Evolutionary conservation across 768 basidiomycete genomes (phyloP), one percentile per base, ranked within the genome.

Genomic region (Mycena epipterygia): DNA sequence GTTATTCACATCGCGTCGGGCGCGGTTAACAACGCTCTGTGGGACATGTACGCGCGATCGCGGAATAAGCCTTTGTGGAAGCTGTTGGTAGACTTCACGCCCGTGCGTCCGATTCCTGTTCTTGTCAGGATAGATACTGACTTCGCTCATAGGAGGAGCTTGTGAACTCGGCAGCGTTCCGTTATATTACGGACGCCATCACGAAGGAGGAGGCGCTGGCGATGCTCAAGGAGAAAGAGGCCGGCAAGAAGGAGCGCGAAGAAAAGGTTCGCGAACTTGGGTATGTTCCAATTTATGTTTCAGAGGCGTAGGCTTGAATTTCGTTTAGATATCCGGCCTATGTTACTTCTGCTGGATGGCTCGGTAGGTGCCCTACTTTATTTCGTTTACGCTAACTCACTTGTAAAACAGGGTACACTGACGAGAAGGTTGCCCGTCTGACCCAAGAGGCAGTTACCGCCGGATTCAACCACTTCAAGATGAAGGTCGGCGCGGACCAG

Each of bases 391-490:
- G 14, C 19, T 16, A 27, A 39, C 29, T 48, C 29, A 60, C 4
- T 48, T 35, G 23, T 16, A 25, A 9, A 25, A 9, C 59, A 90
- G 93, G 96, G 3, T 99, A 98, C 82, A 90, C 88, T 21, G 96
- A 98, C 78, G 96, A 97, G 79, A 98, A 98, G 78, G 90, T 99
- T 29, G 88, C 90, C 1, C 88, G 90, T 11, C 88, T 99, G 59
- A 98, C 95, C 12, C 91, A 90, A 76, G 95, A 96, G 77, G 94
- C 96, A 35, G 86, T 99, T 59, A 81, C 87, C 27, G 89, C 88
- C 49, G 97, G 97, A 25, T 99, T 99, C 89, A 97, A 95, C 83
- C 96, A 98, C 83, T 99, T 99, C 89, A 98, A 98, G 84, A 96
- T 98, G 92, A 99, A 98, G 84, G 97, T 99, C 73, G 97, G 97